Evolutionary conservation across 2,329 filamentous ascomycete species (phyloP).

Genomic region (Monosporascus sp.): DNA sequence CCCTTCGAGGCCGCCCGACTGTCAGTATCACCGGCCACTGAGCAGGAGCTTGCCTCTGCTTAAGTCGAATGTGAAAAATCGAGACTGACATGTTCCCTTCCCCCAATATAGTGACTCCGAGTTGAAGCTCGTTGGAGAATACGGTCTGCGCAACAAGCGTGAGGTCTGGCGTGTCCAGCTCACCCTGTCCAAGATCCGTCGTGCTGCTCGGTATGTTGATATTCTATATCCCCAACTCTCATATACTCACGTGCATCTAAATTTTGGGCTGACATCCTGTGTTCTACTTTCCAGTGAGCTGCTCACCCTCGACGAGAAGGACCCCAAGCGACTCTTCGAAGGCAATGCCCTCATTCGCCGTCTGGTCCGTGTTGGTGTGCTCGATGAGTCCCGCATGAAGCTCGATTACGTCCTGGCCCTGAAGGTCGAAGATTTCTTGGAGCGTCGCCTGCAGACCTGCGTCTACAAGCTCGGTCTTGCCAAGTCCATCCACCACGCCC

Average conservation of each 20-base stretch:
- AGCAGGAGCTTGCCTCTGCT: conserved; percentile 96
- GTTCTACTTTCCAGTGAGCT: conserved; percentile 72
- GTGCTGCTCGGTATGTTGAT: conserved; percentile 88
- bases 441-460: conserved; percentile 98
- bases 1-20: conserved; percentile 99
- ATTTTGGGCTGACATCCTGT: not conserved
- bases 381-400: conserved; percentile 99
- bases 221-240: not conserved
- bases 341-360: conserved; percentile 99
- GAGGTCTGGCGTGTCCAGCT: conserved; percentile 99
- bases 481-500: conserved; percentile 99
- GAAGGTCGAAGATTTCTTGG: conserved; percentile 99
- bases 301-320: conserved; percentile 99
- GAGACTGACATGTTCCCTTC: conserved; percentile 59
- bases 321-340: conserved; percentile 99
- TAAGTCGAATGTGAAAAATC: conserved; percentile 73
- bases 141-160: conserved; percentile 99
- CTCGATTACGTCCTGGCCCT: conserved; percentile 99
- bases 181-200: conserved; percentile 99
- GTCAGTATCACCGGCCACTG: conserved; percentile 98
- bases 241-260: not conserved
- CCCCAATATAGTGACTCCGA: conserved; percentile 79
- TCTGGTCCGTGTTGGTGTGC: conserved; percentile 98
- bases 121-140: conserved; percentile 99
- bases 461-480: conserved; percentile 99